phyloP scores from a whole-genome alignment of 2,329 filamentous ascomycete species.

The Trichocomaceae sp. region DNA sequence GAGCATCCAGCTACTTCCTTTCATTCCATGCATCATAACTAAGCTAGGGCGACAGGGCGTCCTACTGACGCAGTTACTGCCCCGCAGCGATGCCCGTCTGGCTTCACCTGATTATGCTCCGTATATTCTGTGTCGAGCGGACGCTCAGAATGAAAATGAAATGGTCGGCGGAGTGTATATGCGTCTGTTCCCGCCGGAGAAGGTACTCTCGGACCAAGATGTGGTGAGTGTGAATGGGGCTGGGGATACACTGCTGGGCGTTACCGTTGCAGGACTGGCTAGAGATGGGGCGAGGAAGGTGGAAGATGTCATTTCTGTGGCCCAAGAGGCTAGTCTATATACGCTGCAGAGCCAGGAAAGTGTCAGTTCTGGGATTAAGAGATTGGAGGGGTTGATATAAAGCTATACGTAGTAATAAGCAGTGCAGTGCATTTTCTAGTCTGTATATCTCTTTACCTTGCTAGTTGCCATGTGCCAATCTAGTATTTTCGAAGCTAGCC shows the following conservation, averaged over 20 bases:
- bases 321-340: conserved; percentile 72
- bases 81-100: conserved; percentile 61
- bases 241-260: conserved; percentile 86
- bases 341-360: conserved; percentile 69
- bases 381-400: conserved; percentile 15
- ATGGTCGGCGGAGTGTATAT: conserved; percentile 77
- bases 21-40: conserved; percentile 75
- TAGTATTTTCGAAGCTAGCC: too few species aligned
- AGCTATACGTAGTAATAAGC: background rate
- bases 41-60: conserved; percentile 75
- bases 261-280: conserved; percentile 71
- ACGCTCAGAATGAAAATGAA: conserved; percentile 43
- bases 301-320: conserved; percentile 64
- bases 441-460: too few species aligned
- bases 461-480: too few species aligned
- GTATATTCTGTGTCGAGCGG: conserved; percentile 64
- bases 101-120: conserved; percentile 54
- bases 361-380: conserved; percentile 45
- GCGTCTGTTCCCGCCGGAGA: conserved; percentile 62
- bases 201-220: conserved; percentile 54
- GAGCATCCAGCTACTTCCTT: conserved; percentile 76
- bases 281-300: conserved; percentile 44
- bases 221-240: conserved; percentile 89
- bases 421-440: too few species aligned
- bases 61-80: conserved; percentile 65